A percentile compares a stretch with the other conserved stretches of the same genome.
Conservation (phyloP, 2,329 filamentous ascomycete genomes). For the Aspergillus viridinutans region DNA sequence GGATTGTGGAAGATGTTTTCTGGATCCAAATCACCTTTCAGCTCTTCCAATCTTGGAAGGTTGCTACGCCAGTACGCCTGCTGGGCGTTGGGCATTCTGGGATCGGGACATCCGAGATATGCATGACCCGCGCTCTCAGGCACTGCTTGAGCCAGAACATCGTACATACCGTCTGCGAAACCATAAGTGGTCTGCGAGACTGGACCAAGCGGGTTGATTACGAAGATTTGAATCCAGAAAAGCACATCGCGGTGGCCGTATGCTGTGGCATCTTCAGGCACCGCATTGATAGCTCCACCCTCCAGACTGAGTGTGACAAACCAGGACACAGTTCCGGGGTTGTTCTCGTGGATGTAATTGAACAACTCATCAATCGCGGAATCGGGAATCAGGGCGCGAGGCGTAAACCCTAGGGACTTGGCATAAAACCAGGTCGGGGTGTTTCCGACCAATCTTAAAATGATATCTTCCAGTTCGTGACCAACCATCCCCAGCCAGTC, state of each 20-base stretch:
- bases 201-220: constrained; percentile 44
- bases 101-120: constrained; percentile 62
- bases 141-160: constrained; percentile 23
- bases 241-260: constrained; percentile 62
- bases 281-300: constrained; percentile 58
- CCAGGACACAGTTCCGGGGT: constrained; percentile 54
- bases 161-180: constrained; percentile 52
- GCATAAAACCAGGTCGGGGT: constrained; percentile 52
- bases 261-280: constrained; percentile 53
- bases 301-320: constrained; percentile 60
- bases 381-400: constrained; percentile 46
- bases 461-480: constrained; percentile 23
- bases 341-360: constrained; percentile 47
- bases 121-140: constrained; percentile 41
- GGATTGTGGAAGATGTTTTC: constrained; percentile 55
- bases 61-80: constrained; percentile 54
- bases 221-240: constrained; percentile 62
- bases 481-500: constrained; percentile 27
- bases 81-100: constrained; percentile 42
- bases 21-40: constrained; percentile 53
- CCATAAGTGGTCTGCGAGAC: constrained; percentile 45
- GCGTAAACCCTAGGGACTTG: constrained; percentile 54
- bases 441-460: constrained; percentile 28
- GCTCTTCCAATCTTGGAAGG: constrained; percentile 41
- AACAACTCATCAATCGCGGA: constrained; percentile 50